These are phyloP conservation scores for Dactylorhiza incarnata DNA, from an alignment of 106 monocot genomes.

Conservation along the genomic window DNA sequence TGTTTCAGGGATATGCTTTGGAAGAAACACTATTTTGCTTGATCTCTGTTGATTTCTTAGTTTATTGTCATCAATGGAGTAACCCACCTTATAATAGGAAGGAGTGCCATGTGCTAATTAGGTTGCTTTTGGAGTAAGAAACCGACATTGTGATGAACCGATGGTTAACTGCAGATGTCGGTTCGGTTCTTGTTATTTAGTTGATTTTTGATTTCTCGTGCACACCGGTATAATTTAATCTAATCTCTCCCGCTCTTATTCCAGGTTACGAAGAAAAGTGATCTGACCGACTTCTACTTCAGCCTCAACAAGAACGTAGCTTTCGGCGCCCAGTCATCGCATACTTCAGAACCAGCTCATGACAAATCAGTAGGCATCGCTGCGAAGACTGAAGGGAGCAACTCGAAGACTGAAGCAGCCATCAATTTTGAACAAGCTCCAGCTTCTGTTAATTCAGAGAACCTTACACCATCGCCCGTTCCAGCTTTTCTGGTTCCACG, in stretches of 20 bases:
- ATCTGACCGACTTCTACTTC: constrained; percentile 83
- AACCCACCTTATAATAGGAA: no score
- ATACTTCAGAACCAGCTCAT: constrained; percentile 17
- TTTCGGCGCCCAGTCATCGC: constrained; percentile 42
- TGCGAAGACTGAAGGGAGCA: constrained; percentile 5
- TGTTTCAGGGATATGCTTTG: no score
- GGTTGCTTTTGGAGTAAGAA: no score
- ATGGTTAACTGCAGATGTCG: no score
- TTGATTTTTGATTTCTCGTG: no score
- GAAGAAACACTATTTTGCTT: no score
- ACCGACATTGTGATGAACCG: no score
- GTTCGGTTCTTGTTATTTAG: no score
- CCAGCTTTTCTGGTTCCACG: background rate
- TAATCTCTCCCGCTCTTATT: constrained; percentile 1
- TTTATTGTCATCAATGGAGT: no score
- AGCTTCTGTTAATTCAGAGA: background rate
- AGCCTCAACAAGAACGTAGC: constrained; percentile 77
- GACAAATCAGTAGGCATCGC: background rate
- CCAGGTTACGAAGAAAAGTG: constrained; percentile 79
- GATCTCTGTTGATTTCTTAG: no score
- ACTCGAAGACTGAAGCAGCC: constrained; percentile 5
- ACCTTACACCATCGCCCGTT: background rate
- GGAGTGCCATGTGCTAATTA: no score
- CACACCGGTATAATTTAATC: background rate
- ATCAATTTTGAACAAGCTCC: background rate